Conservation (phyloP, 441 rosid genomes). For the Sinapis alba region DNA sequence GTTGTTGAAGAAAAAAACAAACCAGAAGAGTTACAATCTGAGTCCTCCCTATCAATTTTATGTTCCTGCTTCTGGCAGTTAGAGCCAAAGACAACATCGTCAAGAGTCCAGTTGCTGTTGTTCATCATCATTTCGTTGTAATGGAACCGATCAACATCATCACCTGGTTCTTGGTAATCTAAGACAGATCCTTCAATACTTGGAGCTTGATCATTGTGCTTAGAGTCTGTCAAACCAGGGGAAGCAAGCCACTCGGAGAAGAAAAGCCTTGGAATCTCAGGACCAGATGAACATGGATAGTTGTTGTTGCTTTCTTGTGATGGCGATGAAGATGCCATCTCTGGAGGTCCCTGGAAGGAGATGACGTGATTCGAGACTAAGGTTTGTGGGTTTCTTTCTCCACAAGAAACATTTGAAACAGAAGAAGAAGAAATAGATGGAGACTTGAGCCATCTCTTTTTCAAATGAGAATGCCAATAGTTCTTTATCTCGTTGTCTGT, state of each 20-base stretch:
- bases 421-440: conserved; percentile 27
- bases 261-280: conserved; percentile 56
- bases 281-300: background rate
- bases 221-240: conserved; percentile 24
- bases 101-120: conserved; percentile 37
- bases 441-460: conserved; percentile 54
- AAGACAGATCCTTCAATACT: background rate
- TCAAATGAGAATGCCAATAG: conserved; percentile 85
- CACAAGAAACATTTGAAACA: conserved; percentile 23
- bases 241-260: conserved; percentile 79
- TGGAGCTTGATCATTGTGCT: conserved; percentile 36
- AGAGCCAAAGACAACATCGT: conserved; percentile 49
- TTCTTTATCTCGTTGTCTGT: conserved; percentile 94
- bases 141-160: conserved; percentile 17
- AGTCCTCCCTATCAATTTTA: conserved; percentile 1
- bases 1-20: conserved; percentile 36
- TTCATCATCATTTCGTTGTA: conserved; percentile 33
- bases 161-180: conserved; percentile 30
- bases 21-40: conserved; percentile 44
- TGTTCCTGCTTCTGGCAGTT: conserved; percentile 31
- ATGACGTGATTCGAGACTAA: conserved; percentile 25
- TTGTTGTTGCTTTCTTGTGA: conserved; percentile 27
- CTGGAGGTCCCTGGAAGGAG: conserved; percentile 32
- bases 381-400: conserved; percentile 34
- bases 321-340: conserved; percentile 38